Base-by-base conservation (phyloP, 176 grass and related monocot genomes). In the Aegilops speltoides region DNA sequence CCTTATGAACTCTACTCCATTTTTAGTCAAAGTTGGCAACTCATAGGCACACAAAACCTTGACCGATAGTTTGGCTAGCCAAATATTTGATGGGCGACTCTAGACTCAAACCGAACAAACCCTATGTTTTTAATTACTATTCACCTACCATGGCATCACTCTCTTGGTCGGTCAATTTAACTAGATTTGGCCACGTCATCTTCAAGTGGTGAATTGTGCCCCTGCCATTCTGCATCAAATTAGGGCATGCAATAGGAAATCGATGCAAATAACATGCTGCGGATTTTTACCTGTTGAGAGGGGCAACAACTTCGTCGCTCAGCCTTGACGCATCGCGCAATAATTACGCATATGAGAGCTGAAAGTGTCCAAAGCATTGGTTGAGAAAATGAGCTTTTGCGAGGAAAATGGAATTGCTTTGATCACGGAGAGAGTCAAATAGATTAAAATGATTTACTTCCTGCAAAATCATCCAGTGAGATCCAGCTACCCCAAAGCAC, bases 401-500 rank as follows among this genome's bases (percentile, higher is more conserved):
- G 16, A 25, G 29, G 10, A 68, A 34, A 66, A 65, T 3, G 16
- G 7, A 34, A 34, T 16, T 68, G 16, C 31, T 68, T 68, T 34
- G 31, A 33, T 31, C 64, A 66, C 17, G 7, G 36, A 37, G 15
- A 64, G 23, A 33, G 2, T 65, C 24, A 28, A 68, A 33, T 15
- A 68, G 31, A 34, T 33, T 34, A 68, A 67, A 61, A 73, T 9
- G 5, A 12, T 3, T 3, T 20, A 3, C 2, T 73, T 33, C 90
- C 95, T 72, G 85, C 64, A 62, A 90, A 95, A 88, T 97, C 95
- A 38, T 85, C 93, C 0, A 91, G 89, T 8, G 95, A 97, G 77
- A 95, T 89, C 91, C 93, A 97, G 81, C 93, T 93, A 70, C 93
- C 91, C 2, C 93, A 93, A 19, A 97, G 76, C 19, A 86, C 93